Base-by-base conservation (phyloP, 208 protist genomes). In the Leishmania aethiopica region DNA sequence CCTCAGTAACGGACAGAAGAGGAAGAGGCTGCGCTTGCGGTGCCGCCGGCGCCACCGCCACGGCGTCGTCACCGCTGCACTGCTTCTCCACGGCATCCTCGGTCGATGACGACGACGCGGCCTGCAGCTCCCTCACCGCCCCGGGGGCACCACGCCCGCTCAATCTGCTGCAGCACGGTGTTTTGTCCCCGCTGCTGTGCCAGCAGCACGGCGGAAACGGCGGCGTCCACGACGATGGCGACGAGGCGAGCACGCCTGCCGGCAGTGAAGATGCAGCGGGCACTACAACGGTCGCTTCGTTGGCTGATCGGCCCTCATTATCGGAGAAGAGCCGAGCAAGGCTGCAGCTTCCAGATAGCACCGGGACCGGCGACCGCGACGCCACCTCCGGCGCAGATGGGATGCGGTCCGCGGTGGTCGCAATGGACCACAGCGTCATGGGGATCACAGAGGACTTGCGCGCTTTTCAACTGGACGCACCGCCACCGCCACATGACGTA, bases 401-500 rank as follows among this genome's bases (percentile, higher is more conserved):
- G 5, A 51, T 15, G 28, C 13, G 32, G 40, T 74, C 70, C 11
- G 70, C 37, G 3, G 45, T 51, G 10, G 40, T 51, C 3, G 1
- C 19, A 37, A 45, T 37, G 37, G 28, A 3, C 37, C 17, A n/a
- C 8, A 15, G 42, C 10, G 57, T 59, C 35, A 51, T 32, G 37
- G 40, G 1, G 0, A 45, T 32, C 47, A 13, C 28, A 8, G 64
- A 73, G 7, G 77, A 80, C 60, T 37, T 80, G 42, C 64, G 60
- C 7, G 64, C 62, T 13, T 80, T 80, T 59, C 77, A 73, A 22
- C 64, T 80, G 13, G 77, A 80, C 77, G 42, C 59, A 28, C 64
- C 64, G 37, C 7, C 22, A 11, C 59, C 42, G 59, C 22, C 42
- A 25, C 42, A 42, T 42, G 15, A 1, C 45, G 45, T 37, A 17